Percentiles rank a stretch among this genome's conserved stretches.
Conservation (phyloP, 306 rosid species). For the Vigna trinervia region DNA sequence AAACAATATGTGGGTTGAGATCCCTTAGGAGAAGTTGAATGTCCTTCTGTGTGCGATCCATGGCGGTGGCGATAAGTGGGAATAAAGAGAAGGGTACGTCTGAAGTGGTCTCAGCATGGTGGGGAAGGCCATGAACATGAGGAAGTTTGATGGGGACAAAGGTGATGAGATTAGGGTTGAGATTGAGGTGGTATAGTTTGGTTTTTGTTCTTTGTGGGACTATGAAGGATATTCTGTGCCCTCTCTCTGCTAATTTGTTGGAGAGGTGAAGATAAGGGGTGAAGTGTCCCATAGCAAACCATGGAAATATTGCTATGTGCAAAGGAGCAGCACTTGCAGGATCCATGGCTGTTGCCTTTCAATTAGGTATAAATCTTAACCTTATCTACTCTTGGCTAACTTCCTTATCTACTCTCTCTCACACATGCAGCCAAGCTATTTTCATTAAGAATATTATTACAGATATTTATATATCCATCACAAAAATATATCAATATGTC, state of each 20-base stretch:
- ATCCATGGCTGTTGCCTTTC: not conserved
- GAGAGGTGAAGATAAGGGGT: conserved; percentile 39
- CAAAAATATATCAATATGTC: too few species aligned
- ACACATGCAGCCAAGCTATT: not conserved
- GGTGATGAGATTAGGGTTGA: conserved; percentile 42
- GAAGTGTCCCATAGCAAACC: conserved; percentile 48
- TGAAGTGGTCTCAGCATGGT: conserved; percentile 45
- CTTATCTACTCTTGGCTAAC: too few species aligned
- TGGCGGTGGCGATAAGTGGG: conserved; percentile 27
- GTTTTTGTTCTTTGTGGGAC: conserved; percentile 35
- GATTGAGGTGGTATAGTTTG: conserved; percentile 37
- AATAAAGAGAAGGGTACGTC: conserved; percentile 33
- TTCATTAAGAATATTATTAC: too few species aligned
- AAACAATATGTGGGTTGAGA: conserved; percentile 39
- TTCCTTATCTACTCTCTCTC: too few species aligned
- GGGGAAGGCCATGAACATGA: conserved; percentile 44
- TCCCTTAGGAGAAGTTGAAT: conserved; percentile 21
- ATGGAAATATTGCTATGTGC: conserved; percentile 49
- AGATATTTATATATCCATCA: too few species aligned
- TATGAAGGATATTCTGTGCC: conserved; percentile 39
- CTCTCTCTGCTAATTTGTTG: conserved; percentile 44
- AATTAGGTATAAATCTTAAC: too few species aligned
- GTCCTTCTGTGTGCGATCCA: conserved; percentile 42
- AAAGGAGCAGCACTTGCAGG: not conserved
- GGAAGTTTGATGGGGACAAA: conserved; percentile 39